A percentile compares a stretch with the other conserved stretches of the same genome.
Conservation (phyloP, 345 rosid genomes). For the Arabidopsis arenosa region DNA sequence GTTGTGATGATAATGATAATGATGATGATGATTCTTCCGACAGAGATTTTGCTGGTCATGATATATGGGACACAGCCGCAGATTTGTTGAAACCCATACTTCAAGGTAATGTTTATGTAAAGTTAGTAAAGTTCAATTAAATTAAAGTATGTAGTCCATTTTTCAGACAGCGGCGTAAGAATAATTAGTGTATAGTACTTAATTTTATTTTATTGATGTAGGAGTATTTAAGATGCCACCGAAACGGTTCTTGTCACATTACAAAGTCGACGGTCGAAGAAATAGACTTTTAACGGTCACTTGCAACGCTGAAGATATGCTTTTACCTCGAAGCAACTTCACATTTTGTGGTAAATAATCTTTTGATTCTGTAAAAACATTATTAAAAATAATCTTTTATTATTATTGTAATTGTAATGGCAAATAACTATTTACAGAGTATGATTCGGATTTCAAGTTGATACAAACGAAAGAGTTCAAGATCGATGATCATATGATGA, state of each 20-base stretch:
- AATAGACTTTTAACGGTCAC: conserved; percentile 70
- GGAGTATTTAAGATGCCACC: conserved; percentile 90
- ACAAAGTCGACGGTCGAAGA: conserved; percentile 65
- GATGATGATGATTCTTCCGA: conserved; percentile 28
- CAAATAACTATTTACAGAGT: conserved; percentile 52
- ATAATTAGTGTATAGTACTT: not conserved
- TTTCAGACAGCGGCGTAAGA: conserved; percentile 39
- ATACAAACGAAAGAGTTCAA: conserved; percentile 60
- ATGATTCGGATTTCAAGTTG: conserved; percentile 63
- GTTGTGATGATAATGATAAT: conserved; percentile 41
- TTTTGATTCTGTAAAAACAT: not conserved
- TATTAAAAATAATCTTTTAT: too few relatives aligned
- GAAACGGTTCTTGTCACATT: conserved; percentile 88
- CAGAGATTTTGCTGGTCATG: conserved; percentile 37
- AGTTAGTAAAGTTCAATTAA: conserved; percentile 24
- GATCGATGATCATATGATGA: conserved; percentile 83
- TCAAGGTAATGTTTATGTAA: conserved; percentile 52
- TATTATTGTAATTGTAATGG: not conserved
- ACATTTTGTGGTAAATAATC: conserved; percentile 70
- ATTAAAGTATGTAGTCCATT: conserved; percentile 38
- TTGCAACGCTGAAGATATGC: conserved; percentile 94
- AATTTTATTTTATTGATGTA: conserved; percentile 10
- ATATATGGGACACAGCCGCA: conserved; percentile 66
- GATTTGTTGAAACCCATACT: conserved; percentile 71
- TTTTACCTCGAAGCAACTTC: conserved; percentile 79